Conservation (phyloP, 1,139 yeast species). For the Pichia terricola region DNA sequence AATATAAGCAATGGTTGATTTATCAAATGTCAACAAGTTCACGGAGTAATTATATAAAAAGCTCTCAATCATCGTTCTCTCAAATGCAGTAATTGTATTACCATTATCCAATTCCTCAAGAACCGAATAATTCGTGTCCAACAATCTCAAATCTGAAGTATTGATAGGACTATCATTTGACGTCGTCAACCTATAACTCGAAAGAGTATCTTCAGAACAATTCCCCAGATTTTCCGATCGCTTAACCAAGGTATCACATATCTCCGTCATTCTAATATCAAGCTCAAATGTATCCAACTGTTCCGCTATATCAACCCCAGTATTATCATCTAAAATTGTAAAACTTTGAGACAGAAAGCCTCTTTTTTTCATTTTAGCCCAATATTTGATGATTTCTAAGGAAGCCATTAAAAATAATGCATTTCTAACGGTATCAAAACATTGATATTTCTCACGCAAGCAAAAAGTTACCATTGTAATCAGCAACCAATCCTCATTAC, state of each 20-base stretch:
- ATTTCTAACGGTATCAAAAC: constrained; percentile 13
- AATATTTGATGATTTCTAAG: constrained; percentile 15
- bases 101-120: not conserved
- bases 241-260: not conserved
- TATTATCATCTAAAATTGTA: not conserved
- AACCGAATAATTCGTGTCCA: not conserved
- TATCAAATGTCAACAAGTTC: constrained; percentile 21
- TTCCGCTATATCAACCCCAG: not conserved
- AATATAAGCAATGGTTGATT: constrained; percentile 13
- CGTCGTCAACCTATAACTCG: constrained; percentile 3
- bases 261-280: not conserved
- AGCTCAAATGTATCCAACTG: not conserved
- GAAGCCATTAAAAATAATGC: constrained; percentile 17
- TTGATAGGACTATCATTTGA: constrained; percentile 3
- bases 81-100: constrained; percentile 13
- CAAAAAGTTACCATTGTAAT: constrained; percentile 16
- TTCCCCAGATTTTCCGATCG: not conserved
- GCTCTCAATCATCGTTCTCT: constrained; percentile 22
- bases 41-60: constrained; percentile 23
- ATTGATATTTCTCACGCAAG: constrained; percentile 19
- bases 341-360: not conserved
- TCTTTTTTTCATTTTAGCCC: constrained; percentile 12
- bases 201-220: not conserved
- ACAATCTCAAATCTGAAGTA: not conserved
- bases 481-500: constrained; percentile 20